Evolutionary conservation across 2,329 filamentous ascomycete species (phyloP).

Genomic region (Cadophora sp.): DNA sequence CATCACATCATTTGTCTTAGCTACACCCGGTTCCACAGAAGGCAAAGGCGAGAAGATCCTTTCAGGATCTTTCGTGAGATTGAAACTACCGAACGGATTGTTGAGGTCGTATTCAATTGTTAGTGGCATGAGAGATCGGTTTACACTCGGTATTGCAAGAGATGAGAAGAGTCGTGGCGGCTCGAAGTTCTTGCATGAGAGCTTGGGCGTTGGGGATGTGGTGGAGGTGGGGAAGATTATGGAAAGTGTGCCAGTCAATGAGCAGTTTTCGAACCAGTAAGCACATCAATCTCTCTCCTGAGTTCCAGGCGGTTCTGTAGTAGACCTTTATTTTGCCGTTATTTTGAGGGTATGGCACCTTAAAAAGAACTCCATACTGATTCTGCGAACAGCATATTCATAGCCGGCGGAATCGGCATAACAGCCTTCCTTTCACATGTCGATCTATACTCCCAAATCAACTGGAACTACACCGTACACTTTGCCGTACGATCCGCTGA

Average conservation of each 20-base stretch:
- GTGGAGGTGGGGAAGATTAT: constrained; percentile 60
- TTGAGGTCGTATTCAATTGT: constrained; percentile 67
- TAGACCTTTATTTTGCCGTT: neutral
- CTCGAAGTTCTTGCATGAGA: constrained; percentile 62
- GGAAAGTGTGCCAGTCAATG: constrained; percentile 52
- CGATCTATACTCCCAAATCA: constrained; percentile 49
- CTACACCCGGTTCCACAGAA: constrained; percentile 44
- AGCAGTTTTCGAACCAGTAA: constrained; percentile 49
- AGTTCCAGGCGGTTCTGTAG: neutral
- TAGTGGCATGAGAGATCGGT: constrained; percentile 53
- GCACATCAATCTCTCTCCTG: neutral
- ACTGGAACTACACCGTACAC: constrained; percentile 61
- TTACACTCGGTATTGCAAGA: constrained; percentile 65
- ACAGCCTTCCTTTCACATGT: constrained; percentile 66
- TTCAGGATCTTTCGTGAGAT: constrained; percentile 60
- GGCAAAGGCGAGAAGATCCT: constrained; percentile 46
- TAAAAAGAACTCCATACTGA: neutral
- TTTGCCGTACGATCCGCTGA: constrained; percentile 60
- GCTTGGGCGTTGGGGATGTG: constrained; percentile 53
- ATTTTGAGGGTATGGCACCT: neutral
- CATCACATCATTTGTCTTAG: constrained; percentile 59
- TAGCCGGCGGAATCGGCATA: constrained; percentile 70
- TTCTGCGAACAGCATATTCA: constrained; percentile 59
- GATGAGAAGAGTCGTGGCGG: constrained; percentile 63
- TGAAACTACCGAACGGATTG: constrained; percentile 63